Evolutionary conservation across 2,329 filamentous ascomycete species (phyloP), one percentile per base, ranked within the genome.

Genomic region (Sclerotinia borealis): DNA sequence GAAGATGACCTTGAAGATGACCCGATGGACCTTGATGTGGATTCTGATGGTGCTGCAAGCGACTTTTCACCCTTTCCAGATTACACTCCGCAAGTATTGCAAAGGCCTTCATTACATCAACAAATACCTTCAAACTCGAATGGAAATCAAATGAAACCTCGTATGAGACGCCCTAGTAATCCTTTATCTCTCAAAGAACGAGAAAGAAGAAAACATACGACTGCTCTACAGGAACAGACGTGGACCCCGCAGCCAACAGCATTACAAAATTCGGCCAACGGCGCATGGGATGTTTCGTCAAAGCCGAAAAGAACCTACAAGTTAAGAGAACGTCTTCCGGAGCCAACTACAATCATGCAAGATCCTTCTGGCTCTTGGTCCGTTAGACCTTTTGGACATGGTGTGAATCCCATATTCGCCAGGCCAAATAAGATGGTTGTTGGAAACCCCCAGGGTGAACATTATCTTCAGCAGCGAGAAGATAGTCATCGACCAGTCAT

Each of bases 301-400:
- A 63, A 60, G 37, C 61, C 54, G 15, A 59, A 59, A 13, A 34
- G 55, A 51, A 22, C 29, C 5, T 62, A 58, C 4, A 65, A 54
- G 22, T 37, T 61, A 25, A 65, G 59, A 61, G 45, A 54, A n/a
- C 59, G 61, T 22, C 54, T 73, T 13, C 71, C 72, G 29, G 71
- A 75, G 51, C 70, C 72, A 2, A 66, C 71, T 22, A 74, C 74
- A 10, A 72, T 64, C 36, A 65, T 75, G 61, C 74, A 75, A 65
- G 64, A 59, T 17, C 31, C 59, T 17, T 65, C 68, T 63, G 70
- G 71, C 17, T 59, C 73, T 34, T 75, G 73, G 73, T 69, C 65
- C 43, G 51, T 69, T 31, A 65, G 70, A 56, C 68, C 71, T 19
- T 72, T 68, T 61, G 73, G 73, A 17, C 72, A 75, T 67, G 73